Conservation (phyloP, 176 grass and related monocot species). For the Cenchrus americanus region DNA sequence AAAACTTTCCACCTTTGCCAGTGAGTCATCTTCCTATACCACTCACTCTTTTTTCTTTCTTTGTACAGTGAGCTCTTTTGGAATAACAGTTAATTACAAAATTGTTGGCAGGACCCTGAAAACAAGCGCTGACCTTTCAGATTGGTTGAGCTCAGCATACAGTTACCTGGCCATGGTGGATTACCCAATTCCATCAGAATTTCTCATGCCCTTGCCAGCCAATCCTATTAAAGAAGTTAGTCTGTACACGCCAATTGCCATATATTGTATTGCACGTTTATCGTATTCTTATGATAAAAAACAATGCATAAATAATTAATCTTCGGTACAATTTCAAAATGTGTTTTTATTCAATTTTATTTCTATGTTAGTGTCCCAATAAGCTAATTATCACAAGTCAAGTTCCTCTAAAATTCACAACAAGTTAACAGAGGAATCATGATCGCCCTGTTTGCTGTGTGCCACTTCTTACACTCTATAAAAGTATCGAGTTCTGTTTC, state of each 20-base stretch:
- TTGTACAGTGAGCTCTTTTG: slow-evolving; percentile 16
- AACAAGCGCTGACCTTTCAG: slow-evolving; percentile 63
- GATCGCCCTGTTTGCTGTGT: slow-evolving; percentile 1
- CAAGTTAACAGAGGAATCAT: not conserved
- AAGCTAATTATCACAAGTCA: not conserved
- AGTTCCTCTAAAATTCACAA: not conserved
- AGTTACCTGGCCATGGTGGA: slow-evolving; percentile 98
- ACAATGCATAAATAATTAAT: not conserved
- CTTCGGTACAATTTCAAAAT: not conserved
- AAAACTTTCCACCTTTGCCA: slow-evolving; percentile 83
- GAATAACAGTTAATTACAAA: slow-evolving; percentile 5
- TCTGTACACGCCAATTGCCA: not conserved
- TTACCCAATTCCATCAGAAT: slow-evolving; percentile 82
- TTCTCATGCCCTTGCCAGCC: slow-evolving; percentile 91
- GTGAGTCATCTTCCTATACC: slow-evolving; percentile 41
- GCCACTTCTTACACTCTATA: not conserved
- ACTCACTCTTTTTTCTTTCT: not conserved
- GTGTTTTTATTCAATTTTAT: not conserved
- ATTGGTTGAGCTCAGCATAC: slow-evolving; percentile 90
- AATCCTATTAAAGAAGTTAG: slow-evolving; percentile 96
- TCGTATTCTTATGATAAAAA: not conserved
- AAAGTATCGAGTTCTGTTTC: slow-evolving; percentile 17
- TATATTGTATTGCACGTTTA: not conserved
- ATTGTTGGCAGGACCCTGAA: slow-evolving; percentile 63
- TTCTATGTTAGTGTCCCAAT: not conserved